These are phyloP conservation scores for Rhodotorula kratochvilovae DNA, from an alignment of 768 basidiomycete genomes.

Conservation along the genomic window DNA sequence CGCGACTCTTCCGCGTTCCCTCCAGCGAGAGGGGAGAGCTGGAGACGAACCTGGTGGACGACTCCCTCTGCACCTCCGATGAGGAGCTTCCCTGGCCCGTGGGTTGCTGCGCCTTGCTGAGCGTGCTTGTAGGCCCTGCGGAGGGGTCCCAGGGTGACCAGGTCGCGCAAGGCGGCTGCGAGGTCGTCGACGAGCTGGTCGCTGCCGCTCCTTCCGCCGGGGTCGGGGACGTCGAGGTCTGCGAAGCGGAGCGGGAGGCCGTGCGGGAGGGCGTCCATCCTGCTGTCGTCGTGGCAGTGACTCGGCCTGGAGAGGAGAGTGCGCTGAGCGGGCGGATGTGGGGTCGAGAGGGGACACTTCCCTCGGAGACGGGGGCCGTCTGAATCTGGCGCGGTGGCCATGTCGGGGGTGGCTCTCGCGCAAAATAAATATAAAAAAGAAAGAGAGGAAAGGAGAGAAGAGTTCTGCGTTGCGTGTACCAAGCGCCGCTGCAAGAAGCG, in stretches of 20 bases:
- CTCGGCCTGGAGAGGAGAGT: too few species aligned
- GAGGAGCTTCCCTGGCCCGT: constrained; percentile 6
- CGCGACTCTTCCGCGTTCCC: too few species aligned
- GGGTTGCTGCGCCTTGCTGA: not conserved
- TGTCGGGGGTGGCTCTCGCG: too few species aligned
- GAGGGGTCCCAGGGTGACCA: constrained; percentile 16
- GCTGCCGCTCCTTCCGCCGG: constrained; percentile 7
- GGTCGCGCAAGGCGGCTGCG: constrained; percentile 5
- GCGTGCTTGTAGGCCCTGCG: not conserved
- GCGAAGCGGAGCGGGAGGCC: constrained; percentile 34
- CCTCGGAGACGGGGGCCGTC: too few species aligned
- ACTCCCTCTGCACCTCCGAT: constrained; percentile 27
- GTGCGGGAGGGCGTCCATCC: not conserved
- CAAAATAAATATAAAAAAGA: too few species aligned
- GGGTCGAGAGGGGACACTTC: too few species aligned
- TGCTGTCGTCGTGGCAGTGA: not conserved
- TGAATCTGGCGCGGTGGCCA: too few species aligned
- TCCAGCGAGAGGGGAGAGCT: not conserved
- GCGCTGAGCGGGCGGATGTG: too few species aligned
- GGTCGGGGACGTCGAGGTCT: constrained; percentile 27
- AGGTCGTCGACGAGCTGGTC: constrained; percentile 31
- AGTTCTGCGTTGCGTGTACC: too few species aligned
- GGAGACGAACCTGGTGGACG: constrained; percentile 33
- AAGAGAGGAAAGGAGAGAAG: too few species aligned
- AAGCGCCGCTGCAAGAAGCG: too few species aligned